These are phyloP conservation scores for Gomphus sp. DNA, from an alignment of 1,284 basidiomycete genomes.

Conservation along the genomic window DNA sequence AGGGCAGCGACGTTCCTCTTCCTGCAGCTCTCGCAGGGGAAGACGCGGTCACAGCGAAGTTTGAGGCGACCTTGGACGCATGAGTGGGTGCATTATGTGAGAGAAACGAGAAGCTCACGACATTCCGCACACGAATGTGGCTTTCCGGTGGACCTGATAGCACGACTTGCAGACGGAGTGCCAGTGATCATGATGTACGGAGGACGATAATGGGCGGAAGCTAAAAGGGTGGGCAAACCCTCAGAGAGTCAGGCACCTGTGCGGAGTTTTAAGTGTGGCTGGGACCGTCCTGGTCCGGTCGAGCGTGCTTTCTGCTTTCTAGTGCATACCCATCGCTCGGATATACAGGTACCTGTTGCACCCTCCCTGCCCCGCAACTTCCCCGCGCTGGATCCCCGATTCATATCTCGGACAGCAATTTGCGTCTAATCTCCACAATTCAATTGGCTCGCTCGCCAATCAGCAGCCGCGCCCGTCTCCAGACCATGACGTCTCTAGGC, in stretches of 20 bases:
- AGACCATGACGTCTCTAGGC: no score
- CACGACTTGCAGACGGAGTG: not conserved
- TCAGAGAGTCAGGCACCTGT: not conserved
- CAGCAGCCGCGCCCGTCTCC: no score
- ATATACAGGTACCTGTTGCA: no score
- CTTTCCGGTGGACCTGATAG: constrained; percentile 5
- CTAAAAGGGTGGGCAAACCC: not conserved
- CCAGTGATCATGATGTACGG: not conserved
- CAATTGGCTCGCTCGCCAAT: no score
- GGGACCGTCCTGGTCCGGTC: no score
- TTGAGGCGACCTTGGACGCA: constrained; percentile 34
- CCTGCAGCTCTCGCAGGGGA: constrained; percentile 51
- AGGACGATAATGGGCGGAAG: not conserved
- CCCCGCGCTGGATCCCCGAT: no score
- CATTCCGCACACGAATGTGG: constrained; percentile 10
- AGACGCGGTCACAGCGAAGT: constrained; percentile 62
- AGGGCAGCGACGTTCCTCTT: constrained; percentile 10
- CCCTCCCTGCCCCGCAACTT: no score
- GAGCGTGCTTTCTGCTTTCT: no score
- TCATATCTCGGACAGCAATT: no score
- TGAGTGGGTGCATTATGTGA: not conserved
- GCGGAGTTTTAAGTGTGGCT: not conserved
- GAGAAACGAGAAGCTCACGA: not conserved
- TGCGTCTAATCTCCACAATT: no score
- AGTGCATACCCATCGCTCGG: no score